phyloP scores from a whole-genome alignment of 2,329 filamentous ascomycete species.

The Pseudogymnoascus sp. region DNA sequence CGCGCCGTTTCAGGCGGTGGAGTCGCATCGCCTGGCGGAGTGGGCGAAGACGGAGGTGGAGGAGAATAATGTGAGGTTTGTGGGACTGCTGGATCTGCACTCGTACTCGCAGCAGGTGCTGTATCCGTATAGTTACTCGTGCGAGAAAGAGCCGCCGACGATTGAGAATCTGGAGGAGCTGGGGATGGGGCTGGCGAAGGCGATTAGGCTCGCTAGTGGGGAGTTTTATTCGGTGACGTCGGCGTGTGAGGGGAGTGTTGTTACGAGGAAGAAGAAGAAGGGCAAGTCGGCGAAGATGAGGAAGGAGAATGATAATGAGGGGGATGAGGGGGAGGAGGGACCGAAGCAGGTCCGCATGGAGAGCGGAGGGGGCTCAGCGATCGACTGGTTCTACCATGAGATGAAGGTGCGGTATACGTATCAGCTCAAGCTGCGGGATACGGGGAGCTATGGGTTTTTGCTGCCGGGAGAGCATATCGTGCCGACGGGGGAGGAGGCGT shows the following conservation, averaged over 20 bases:
- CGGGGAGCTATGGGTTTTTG: conserved; percentile 88
- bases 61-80: conserved; percentile 62
- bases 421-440: conserved; percentile 89
- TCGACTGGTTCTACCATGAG: conserved; percentile 95
- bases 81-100: conserved; percentile 85
- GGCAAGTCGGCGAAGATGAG: conserved; percentile 22
- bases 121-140: conserved; percentile 86
- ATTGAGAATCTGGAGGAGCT: conserved; percentile 89
- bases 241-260: conserved; percentile 74
- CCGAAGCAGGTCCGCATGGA: conserved; percentile 50
- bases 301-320: too few species aligned
- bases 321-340: conserved; percentile 26
- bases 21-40: conserved; percentile 64
- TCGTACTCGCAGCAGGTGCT: conserved; percentile 93
- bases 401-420: conserved; percentile 76
- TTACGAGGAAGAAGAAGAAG: conserved; percentile 23
- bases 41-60: conserved; percentile 77
- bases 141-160: conserved; percentile 67
- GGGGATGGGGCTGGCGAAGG: conserved; percentile 77
- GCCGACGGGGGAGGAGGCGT: conserved; percentile 80
- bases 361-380: conserved; percentile 70
- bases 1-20: conserved; percentile 71
- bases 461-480: conserved; percentile 80
- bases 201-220: conserved; percentile 71
- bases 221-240: conserved; percentile 70